Evolutionary conservation across 2,329 filamentous ascomycete genomes (phyloP), one percentile per base, ranked within the genome.

Genomic region (Coniochaeta hoffmannii): DNA sequence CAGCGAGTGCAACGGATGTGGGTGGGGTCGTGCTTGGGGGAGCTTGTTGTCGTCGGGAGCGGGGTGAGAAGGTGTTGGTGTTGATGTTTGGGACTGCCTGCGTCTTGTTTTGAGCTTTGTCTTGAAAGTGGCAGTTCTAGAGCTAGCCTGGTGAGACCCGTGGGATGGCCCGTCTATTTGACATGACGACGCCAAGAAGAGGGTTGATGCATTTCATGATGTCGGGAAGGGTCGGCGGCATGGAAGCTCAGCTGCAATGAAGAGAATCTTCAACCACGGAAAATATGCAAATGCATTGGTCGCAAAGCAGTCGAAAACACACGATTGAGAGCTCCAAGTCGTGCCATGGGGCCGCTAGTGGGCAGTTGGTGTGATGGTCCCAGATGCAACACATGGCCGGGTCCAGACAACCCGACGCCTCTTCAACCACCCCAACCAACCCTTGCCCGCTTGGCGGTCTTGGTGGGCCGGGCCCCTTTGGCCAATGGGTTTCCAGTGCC

Each of bases 91-190:
- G 12, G 30, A 12, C 30, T 32, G 6, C 7, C 30, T 9, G 34
- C 15, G 5, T n/a, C 3, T 17, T 36, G 35, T 36, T 14, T 10
- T 36, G 8, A 4, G 15, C 15, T 36, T 36, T 8, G 7, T 32
- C 30, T 32, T 12, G 35, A 36, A 36, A n/a, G 15, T 6, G 19
- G 35, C 30, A 26, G 38, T 44, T 46, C 12, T 24, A 19, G 35
- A 17, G 10, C 17, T 28, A n/a, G n/a, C n/a, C n/a, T 46, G 41
- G 24, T 46, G 41, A 46, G 41, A 11, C 2, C 4, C 12, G 31
- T 51, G 49, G 49, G 49, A 51, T 51, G 26, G 8, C 31, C 8
- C 19, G 26, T 32, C 49, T 51, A 51, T 51, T 51, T 51, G 49
- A 51, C 31, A 28, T 46, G 41, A 46, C 49, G 5, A 17, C 28